Base-by-base conservation (phyloP, 78 protist species). In the Dictyostelium firmibasis region DNA sequence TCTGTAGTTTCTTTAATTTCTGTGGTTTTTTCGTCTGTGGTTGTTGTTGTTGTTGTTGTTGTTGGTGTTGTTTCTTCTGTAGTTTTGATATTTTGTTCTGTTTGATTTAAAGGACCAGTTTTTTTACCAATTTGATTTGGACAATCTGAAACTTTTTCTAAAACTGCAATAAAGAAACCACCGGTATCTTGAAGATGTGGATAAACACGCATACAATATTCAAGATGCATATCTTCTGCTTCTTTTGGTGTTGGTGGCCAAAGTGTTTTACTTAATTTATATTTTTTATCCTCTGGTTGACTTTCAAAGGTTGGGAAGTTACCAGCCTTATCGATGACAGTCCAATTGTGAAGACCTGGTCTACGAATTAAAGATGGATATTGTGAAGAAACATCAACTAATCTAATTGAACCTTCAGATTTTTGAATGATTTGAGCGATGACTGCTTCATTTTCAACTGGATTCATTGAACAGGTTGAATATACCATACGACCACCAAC, bases 391-490 rank as follows among this genome's bases (percentile, higher is more conserved):
- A 47, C 79, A 74, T 98, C 99, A 31, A 99, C 97, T 1, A 99
- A 44, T 77, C 93, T 81, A 20, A 98, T 67, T 2, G 95, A 84
- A 74, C 98, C 97, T 9, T 20, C 44, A 0, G 69, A 43, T 29
- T 87, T 43, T 9, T 86, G 44, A 41, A 99, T 83, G 6, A 98
- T 14, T 6, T 79, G 95, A 1, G 98, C 97, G 33, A 99, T 96
- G 29, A 99, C 99, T 0, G 99, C 99, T 88, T 99, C 99, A 81
- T 99, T 93, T 72, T 99, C 99, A 35, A 98, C 16, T 0, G 99
- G 99, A 64, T 98, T 97, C 83, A 99, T 50, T 14, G 99, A 97
- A 97, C 99, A 99, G 5, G 99, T 99, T 7, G 99, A 97, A 96
- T 99, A 99, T 1, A 98, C 99, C 47, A 99, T 50, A 16, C 53